Evolutionary conservation across 2,329 filamentous ascomycete genomes (phyloP), one percentile per base, ranked within the genome.

Genomic region (Fusarium buharicum): DNA sequence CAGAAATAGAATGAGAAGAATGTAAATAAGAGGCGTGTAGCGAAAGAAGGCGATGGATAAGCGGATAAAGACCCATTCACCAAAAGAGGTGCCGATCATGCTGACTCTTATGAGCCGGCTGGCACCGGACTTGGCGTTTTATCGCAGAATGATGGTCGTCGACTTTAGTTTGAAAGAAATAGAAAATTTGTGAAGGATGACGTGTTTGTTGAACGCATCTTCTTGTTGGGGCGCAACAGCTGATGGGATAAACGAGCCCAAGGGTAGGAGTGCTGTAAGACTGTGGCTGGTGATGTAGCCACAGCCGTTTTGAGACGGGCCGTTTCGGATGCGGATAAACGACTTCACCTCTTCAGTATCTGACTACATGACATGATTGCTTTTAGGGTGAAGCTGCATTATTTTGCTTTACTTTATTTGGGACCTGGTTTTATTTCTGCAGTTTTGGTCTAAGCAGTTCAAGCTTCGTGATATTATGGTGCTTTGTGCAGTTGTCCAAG

Each of bases 1-100:
- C 18, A 74, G 54, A 16, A 70, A 16, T 27, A 70, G 31, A 31
- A 81, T 69, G 49, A 59, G 50, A 20, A 68, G 41, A 18, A 75
- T 64, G 60, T 78, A 79, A 18, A 82, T 59, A 39, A 77, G 72
- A 11, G 79, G 76, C 20, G 77, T 77, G 70, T 80, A 79, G 41
- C 77, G 79, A 24, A 83, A 75, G 33, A 77, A 54, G 30, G 78
- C 56, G 61, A 84, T 79, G 69, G 68, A 75, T 50, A 75, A 54
- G 59, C 79, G 81, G 70, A 84, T 82, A 64, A 81, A 71, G 38
- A 81, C 54, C 66, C 77, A 78, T 69, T 79, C 79, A 44, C 50
- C 48, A 17, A 71, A 62, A 1, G 76, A 76, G 33, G 74, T 75
- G 55, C 73, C 73, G 50, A 79, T 72, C 77, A 79, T 79, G 51